Evolutionary conservation across 2,329 filamentous ascomycete genomes (phyloP), one percentile per base, ranked within the genome.

Genomic region (Xylaria sp.): DNA sequence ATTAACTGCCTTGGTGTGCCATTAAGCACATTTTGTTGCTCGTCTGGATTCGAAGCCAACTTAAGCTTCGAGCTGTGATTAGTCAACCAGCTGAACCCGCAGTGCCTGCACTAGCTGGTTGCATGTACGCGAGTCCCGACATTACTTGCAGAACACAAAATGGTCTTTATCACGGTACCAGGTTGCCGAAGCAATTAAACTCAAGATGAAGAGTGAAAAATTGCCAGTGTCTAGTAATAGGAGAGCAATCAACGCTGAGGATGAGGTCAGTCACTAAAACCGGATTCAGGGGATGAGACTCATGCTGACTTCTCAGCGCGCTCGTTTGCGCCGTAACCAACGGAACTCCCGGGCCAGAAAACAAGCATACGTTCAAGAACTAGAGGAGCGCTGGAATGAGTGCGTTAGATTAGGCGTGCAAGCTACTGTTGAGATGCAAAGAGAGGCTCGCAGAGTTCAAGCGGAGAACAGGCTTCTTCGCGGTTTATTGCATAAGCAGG

Each of bases 321-420:
- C 61, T 20, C 61, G 61, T 13, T 25, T 66, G n/a, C 63, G 63
- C n/a, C 63, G 63, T 51, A 66, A 66, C 13, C 63, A 66, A n/a
- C 58, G 63, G 1, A 66, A 66, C 27, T 66, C 63, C 6, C 58
- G 63, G n/a, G 63, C 58, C 0, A 56, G 58, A 15, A 66, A 66
- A 38, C 57, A 66, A 27, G 58, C 63, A 9, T 66, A 66, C n/a
- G 22, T 62, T 17, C 63, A 51, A 5, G 63, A 66, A 44, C 51
- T 66, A 4, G 63, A 62, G n/a, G 2, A 20, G 15, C 63, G 63
- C 5, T 66, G 63, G 63, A 61, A 57, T 33, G 57, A 38, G 17
- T 66, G 63, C 36, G 50, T 66, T 7, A 56, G 20, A 27, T 10
- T 61, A 22, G 63, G 63, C 51, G 58, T 29, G 15, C 63, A 62